Evolutionary conservation across 495 filamentous ascomycete species (phyloP).

Genomic region (Bathelium albidoporum): DNA sequence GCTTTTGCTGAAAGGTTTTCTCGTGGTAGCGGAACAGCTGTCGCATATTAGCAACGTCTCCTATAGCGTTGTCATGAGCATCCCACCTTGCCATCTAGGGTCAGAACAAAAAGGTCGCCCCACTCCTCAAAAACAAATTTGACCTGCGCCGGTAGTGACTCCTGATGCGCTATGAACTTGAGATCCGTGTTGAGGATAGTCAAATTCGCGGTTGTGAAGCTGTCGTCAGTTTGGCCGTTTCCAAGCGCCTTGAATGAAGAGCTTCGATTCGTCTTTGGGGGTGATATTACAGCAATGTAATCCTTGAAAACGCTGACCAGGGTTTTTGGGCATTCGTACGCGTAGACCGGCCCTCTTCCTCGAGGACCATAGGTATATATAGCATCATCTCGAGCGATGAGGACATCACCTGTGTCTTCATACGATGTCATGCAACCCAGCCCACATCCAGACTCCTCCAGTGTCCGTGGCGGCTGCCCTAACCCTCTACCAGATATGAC

Average conservation of each 20-base stretch:
- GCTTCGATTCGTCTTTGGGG: slow-evolving; percentile 47
- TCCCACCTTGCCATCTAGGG: slow-evolving; percentile 76
- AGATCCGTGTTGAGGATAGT: slow-evolving; percentile 82
- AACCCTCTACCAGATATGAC: slow-evolving; percentile 78
- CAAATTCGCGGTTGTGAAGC: slow-evolving; percentile 75
- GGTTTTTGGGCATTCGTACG: slow-evolving; percentile 83
- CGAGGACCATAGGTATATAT: slow-evolving; percentile 85
- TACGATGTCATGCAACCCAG: slow-evolving; percentile 90
- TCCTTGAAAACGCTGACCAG: slow-evolving; percentile 71
- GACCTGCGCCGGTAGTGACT: slow-evolving; percentile 67
- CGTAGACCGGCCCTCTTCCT: slow-evolving; percentile 75
- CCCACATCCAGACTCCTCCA: slow-evolving; percentile 82
- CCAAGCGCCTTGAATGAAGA: slow-evolving; percentile 55
- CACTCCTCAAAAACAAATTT: slow-evolving; percentile 75
- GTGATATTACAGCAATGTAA: slow-evolving; percentile 82
- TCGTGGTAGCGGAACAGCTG: slow-evolving; percentile 86
- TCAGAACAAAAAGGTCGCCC: slow-evolving; percentile 82
- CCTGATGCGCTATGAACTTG: slow-evolving; percentile 82
- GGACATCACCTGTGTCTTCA: slow-evolving; percentile 64
- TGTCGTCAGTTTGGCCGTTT: slow-evolving; percentile 54
- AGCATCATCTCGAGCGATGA: slow-evolving; percentile 87
- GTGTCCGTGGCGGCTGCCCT: slow-evolving; percentile 73
- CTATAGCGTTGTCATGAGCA: not conserved
- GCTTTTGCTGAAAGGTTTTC: slow-evolving; percentile 76
- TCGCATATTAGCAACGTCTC: not conserved